A percentile compares a stretch with the other conserved stretches of the same genome.
These are phyloP conservation scores for Gigaspora rosea DNA, from an alignment of 192 early-diverging fungal genomes.

Conservation along the genomic window DNA sequence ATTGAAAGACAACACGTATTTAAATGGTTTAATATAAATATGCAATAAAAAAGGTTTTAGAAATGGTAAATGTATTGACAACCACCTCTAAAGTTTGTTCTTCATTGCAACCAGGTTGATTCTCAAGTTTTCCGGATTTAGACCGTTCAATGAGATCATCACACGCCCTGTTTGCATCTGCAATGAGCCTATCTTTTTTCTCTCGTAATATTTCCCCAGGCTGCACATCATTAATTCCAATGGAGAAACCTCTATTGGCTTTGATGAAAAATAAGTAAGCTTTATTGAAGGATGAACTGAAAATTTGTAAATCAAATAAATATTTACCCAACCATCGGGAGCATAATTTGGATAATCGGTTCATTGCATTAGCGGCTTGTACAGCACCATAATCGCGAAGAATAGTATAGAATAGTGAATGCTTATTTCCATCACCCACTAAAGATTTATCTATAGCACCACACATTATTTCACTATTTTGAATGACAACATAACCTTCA, in stretches of 20 bases:
- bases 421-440: constrained; percentile 96
- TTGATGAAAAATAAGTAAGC: not conserved
- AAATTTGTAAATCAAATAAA: not conserved
- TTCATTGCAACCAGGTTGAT: constrained; percentile 81
- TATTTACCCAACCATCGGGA: constrained; percentile 82
- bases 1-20: not conserved
- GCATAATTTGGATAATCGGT: constrained; percentile 89
- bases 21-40: not conserved
- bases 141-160: constrained; percentile 77
- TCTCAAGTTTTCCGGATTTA: constrained; percentile 72
- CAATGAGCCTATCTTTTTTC: constrained; percentile 79
- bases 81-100: constrained; percentile 84
- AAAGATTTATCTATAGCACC: constrained; percentile 93
- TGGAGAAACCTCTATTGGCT: constrained; percentile 94
- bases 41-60: not conserved
- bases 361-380: constrained; percentile 91
- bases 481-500: constrained; percentile 89
- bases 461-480: constrained; percentile 94
- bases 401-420: constrained; percentile 91
- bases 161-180: constrained; percentile 81
- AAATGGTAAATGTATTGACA: not conserved
- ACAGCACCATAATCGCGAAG: constrained; percentile 87
- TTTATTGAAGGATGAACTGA: not conserved
- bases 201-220: constrained; percentile 75
- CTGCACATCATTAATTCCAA: constrained; percentile 97